Evolutionary conservation across 306 rosid species (phyloP).

Genomic region (Styphnolobium japonicum): DNA sequence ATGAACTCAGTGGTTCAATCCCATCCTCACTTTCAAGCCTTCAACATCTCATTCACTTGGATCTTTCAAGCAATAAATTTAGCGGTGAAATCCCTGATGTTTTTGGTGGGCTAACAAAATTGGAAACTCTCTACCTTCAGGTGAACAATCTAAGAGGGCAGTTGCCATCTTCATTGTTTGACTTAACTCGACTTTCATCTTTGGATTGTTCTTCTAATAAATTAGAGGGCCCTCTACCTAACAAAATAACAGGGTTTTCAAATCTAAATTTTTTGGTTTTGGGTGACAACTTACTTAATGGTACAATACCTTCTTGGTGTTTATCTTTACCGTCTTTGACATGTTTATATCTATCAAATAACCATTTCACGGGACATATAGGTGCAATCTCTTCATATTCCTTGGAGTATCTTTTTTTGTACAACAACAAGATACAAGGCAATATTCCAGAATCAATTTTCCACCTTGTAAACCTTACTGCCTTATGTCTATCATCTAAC

Average conservation of each 20-base stretch:
- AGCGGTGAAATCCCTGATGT: no score
- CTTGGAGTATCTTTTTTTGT: neutral
- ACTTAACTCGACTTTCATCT: neutral
- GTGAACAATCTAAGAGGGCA: no score
- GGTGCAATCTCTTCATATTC: neutral
- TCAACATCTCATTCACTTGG: no score
- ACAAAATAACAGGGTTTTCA: neutral
- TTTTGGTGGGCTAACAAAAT: no score
- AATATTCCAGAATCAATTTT: constrained; percentile 5
- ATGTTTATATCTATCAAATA: neutral
- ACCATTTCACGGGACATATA: neutral
- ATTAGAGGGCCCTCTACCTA: neutral
- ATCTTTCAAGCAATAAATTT: no score
- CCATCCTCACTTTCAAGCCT: no score
- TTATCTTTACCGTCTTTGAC: neutral
- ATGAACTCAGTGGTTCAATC: no score
- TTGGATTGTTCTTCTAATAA: neutral
- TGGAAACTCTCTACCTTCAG: no score
- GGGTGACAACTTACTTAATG: neutral
- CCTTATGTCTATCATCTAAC: neutral
- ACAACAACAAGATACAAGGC: neutral
- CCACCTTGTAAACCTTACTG: neutral
- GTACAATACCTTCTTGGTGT: constrained; percentile 11
- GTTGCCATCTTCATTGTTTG: neutral
- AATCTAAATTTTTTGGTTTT: neutral